phyloP scores from a whole-genome alignment of 257 asterid genomes.

The Forsythia viridissima region DNA sequence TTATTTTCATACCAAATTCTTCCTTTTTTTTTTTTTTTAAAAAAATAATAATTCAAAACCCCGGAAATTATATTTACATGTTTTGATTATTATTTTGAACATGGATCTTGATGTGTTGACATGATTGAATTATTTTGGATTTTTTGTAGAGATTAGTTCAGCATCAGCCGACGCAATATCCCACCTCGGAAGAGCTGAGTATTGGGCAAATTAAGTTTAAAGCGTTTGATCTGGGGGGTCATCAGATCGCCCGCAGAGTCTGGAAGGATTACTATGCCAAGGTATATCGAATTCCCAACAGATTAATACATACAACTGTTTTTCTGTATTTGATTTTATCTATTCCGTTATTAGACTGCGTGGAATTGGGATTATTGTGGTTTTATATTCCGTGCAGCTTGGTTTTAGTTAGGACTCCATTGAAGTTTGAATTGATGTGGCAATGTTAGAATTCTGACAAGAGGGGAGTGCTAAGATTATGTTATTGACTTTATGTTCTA shows the following conservation, averaged over 20 bases:
- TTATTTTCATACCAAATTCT: not conserved
- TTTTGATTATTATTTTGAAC: not conserved
- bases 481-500: not conserved
- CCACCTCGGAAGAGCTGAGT: conserved; percentile 4
- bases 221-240: not conserved
- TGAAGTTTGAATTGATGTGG: not conserved
- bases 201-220: conserved; percentile 1
- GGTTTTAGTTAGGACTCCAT: not conserved
- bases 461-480: not conserved
- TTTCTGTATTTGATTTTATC: not conserved
- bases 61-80: not conserved
- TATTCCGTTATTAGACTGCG: not conserved
- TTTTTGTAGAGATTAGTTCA: not conserved
- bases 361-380: not conserved
- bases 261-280: conserved; percentile 1
- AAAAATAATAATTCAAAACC: not conserved
- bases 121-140: not conserved
- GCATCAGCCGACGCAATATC: conserved; percentile 8
- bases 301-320: not conserved
- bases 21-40: too few relatives aligned
- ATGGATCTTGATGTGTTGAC: not conserved
- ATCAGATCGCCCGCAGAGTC: conserved; percentile 3
- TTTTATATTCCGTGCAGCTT: not conserved
- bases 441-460: not conserved
- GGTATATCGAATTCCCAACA: not conserved